Evolutionary conservation across 2,329 filamentous ascomycete genomes (phyloP).

Genomic region (Clathrospora elynae): DNA sequence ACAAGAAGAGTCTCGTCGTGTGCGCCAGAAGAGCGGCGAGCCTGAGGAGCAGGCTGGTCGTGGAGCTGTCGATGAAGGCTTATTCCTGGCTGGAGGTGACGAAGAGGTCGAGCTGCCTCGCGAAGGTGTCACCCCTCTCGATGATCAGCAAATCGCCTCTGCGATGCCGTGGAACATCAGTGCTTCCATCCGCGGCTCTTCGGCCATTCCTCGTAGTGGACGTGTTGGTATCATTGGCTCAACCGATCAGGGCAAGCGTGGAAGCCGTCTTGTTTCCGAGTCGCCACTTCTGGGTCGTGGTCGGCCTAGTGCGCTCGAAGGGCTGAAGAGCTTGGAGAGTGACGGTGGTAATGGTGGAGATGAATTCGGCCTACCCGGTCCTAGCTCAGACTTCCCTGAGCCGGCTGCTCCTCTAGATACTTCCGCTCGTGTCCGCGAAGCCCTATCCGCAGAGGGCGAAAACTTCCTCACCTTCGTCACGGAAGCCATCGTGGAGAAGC

Average conservation of each 20-base stretch:
- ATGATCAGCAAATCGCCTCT: conserved; percentile 68
- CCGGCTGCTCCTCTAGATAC: conserved; percentile 9
- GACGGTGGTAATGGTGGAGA: conserved; percentile 35
- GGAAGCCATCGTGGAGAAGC: conserved; percentile 51
- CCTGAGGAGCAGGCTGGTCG: conserved; percentile 44
- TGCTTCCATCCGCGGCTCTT: conserved; percentile 60
- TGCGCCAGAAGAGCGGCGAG: conserved; percentile 40
- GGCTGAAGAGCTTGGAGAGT: conserved; percentile 37
- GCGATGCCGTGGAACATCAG: conserved; percentile 73
- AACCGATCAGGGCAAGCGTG: conserved; percentile 43
- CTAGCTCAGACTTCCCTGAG: conserved; percentile 28
- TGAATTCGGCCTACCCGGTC: conserved; percentile 23
- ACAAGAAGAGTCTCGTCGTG: conserved; percentile 40
- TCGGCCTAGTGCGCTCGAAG: conserved; percentile 31
- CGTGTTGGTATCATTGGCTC: conserved; percentile 51
- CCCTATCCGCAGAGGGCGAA: conserved; percentile 62
- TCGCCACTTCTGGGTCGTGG: conserved; percentile 65
- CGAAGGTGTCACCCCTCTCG: conserved; percentile 67
- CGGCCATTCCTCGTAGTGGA: conserved; percentile 47
- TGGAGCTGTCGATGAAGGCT: conserved; percentile 43
- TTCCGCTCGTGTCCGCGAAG: conserved; percentile 54
- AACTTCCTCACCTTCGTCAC: conserved; percentile 68
- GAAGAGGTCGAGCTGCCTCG: conserved; percentile 71
- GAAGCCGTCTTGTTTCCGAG: conserved; percentile 61
- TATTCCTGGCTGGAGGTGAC: conserved; percentile 38